Conservation (phyloP, 108 stramenopile genomes). For the Nitzschia sp. region DNA sequence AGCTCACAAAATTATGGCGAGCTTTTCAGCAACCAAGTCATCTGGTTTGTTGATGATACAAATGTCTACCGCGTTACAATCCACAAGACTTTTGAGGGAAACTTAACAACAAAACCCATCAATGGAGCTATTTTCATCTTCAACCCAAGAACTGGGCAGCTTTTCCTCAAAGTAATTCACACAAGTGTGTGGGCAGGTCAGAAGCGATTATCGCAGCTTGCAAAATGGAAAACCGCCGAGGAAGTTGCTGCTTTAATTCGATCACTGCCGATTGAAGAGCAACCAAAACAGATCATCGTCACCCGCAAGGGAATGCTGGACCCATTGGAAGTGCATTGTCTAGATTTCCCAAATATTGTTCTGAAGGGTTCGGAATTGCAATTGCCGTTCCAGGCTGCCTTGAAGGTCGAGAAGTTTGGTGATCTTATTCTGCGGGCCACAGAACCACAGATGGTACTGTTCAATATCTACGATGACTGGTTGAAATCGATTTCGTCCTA, state of each 20-base stretch:
- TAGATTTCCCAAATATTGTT: constrained; percentile 99
- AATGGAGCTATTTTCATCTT: constrained; percentile 99
- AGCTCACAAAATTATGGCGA: constrained; percentile 99
- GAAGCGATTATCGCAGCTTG: constrained; percentile 97
- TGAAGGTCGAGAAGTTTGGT: constrained; percentile 99
- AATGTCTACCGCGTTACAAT: constrained; percentile 99
- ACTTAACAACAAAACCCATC: constrained; percentile 98
- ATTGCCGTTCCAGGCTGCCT: constrained; percentile 97
- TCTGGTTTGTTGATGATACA: constrained; percentile 99
- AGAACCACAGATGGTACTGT: constrained; percentile 99
- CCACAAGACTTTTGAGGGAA: constrained; percentile 99
- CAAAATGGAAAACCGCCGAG: constrained; percentile 99
- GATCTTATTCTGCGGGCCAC: constrained; percentile 97
- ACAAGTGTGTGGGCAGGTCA: constrained; percentile 99
- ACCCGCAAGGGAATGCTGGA: constrained; percentile 99
- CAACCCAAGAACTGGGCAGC: constrained; percentile 97
- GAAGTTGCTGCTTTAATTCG: constrained; percentile 98
- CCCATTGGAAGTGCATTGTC: constrained; percentile 96
- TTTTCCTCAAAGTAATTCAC: constrained; percentile 99
- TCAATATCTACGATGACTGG: constrained; percentile 99
- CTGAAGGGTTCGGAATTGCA: constrained; percentile 98
- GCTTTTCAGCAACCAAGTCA: constrained; percentile 97
- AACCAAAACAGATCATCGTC: constrained; percentile 99
- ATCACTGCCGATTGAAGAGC: constrained; percentile 97
- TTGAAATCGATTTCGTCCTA: constrained; percentile 96